Percentiles rank a stretch among this genome's conserved stretches.
phyloP scores from a whole-genome alignment of 441 rosid species.

The Theobroma grandiflorum region DNA sequence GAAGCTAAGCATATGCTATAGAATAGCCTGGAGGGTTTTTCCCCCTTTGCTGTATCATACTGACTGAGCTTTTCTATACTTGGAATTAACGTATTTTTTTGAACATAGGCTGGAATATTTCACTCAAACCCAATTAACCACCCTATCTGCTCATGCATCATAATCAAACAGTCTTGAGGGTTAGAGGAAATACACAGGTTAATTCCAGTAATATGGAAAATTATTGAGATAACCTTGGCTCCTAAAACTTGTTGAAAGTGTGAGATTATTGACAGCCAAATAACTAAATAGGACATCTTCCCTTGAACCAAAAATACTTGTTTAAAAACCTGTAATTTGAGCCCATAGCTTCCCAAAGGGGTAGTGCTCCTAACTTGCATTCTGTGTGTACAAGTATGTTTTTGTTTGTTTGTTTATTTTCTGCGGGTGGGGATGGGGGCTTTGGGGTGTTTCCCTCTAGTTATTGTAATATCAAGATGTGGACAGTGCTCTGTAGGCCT shows the following conservation, averaged over 20 bases:
- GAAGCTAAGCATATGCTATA: not conserved
- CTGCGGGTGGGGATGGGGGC: not conserved
- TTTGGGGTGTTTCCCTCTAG: not conserved
- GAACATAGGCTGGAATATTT: not conserved
- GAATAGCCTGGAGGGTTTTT: not conserved
- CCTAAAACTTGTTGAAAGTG: not conserved
- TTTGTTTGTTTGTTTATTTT: not conserved
- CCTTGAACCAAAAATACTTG: not conserved
- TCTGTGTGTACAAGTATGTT: not conserved
- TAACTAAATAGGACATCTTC: not conserved
- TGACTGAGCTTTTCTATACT: slow-evolving; percentile 1
- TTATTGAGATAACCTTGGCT: not conserved
- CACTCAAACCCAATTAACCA: not conserved
- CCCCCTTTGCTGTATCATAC: not conserved
- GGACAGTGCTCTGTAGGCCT: not conserved
- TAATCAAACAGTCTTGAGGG: not conserved
- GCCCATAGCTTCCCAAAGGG: not conserved
- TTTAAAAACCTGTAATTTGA: not conserved
- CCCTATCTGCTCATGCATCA: not conserved
- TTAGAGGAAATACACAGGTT: not conserved
- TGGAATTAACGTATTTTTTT: not conserved
- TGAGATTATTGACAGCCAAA: not conserved
- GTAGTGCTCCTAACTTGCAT: not conserved
- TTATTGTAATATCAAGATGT: not conserved
- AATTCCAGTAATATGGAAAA: not conserved